Percentiles rank a stretch among this genome's conserved stretches.
Conservation (phyloP, 768 basidiomycete genomes). For the Podaxis rugospora region DNA sequence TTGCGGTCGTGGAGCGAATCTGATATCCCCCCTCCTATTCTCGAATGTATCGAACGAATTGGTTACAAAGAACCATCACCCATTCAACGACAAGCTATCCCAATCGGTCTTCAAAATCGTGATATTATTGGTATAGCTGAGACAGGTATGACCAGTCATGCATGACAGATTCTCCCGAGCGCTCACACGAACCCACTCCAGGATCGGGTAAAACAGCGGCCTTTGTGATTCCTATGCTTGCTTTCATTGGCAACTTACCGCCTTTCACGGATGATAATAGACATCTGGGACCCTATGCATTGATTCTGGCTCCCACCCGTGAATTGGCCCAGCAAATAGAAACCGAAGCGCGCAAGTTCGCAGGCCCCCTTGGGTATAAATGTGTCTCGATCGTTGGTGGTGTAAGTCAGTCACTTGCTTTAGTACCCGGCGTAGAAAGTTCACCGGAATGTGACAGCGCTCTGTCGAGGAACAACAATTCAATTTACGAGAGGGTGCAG, state of each 20-base stretch:
- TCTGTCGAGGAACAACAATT: slow-evolving; percentile 98
- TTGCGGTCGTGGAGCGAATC: slow-evolving; percentile 92
- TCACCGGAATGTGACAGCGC: slow-evolving; percentile 40
- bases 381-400: slow-evolving; percentile 99
- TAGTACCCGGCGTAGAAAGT: not conserved
- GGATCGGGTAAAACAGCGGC: slow-evolving; percentile 99
- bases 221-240: slow-evolving; percentile 96
- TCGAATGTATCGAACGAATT: slow-evolving; percentile 83
- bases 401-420: slow-evolving; percentile 36
- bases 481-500: slow-evolving; percentile 95
- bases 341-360: slow-evolving; percentile 88
- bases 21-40: slow-evolving; percentile 68
- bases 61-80: slow-evolving; percentile 97
- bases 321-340: slow-evolving; percentile 98
- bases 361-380: slow-evolving; percentile 81
- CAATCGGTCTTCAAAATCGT: slow-evolving; percentile 94
- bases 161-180: not conserved
- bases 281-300: slow-evolving; percentile 88
- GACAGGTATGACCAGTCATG: slow-evolving; percentile 61
- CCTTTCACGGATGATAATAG: slow-evolving; percentile 89
- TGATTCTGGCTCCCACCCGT: slow-evolving; percentile 96
- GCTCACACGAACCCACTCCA: slow-evolving; percentile 23
- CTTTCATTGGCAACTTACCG: slow-evolving; percentile 87
- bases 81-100: slow-evolving; percentile 97
- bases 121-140: slow-evolving; percentile 99